These are phyloP conservation scores for Tetraselmis chui DNA, from an alignment of 139 green algal species.

Conservation along the genomic window DNA sequence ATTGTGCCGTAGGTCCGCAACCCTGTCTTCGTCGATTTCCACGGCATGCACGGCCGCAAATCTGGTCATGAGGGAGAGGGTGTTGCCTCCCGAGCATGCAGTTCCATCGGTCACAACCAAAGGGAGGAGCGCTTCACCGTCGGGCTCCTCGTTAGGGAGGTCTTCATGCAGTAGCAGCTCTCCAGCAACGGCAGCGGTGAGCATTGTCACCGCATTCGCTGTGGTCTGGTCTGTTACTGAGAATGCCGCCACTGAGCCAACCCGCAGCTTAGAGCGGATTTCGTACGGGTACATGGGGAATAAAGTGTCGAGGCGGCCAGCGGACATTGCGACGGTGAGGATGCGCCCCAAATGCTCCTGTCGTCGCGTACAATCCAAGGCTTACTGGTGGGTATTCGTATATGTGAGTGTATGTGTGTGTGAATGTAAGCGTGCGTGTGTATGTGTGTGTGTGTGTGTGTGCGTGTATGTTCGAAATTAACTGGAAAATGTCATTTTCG, in stretches of 20 bases:
- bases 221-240: constrained; percentile 24
- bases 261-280: constrained; percentile 1
- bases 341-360: neutral
- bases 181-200: neutral
- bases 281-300: constrained; percentile 20
- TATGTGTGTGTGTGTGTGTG: neutral
- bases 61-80: constrained; percentile 10
- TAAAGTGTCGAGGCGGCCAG: constrained; percentile 14
- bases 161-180: neutral
- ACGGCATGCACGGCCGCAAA: constrained; percentile 15
- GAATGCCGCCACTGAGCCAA: constrained; percentile 18
- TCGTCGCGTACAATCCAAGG: no score
- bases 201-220: constrained; percentile 5
- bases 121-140: constrained; percentile 11
- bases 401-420: neutral
- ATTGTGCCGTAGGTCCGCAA: constrained; percentile 7
- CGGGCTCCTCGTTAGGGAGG: neutral
- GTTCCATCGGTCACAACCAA: constrained; percentile 15
- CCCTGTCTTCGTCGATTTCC: constrained; percentile 21
- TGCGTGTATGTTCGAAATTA: no score
- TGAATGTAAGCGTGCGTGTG: neutral
- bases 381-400: no score
- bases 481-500: no score
- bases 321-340: constrained; percentile 3
- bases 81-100: constrained; percentile 20